Percentiles rank a stretch among this genome's conserved stretches.
These are phyloP conservation scores for Didymella keratinophila DNA, from an alignment of 2,329 filamentous ascomycete genomes.

Conservation along the genomic window DNA sequence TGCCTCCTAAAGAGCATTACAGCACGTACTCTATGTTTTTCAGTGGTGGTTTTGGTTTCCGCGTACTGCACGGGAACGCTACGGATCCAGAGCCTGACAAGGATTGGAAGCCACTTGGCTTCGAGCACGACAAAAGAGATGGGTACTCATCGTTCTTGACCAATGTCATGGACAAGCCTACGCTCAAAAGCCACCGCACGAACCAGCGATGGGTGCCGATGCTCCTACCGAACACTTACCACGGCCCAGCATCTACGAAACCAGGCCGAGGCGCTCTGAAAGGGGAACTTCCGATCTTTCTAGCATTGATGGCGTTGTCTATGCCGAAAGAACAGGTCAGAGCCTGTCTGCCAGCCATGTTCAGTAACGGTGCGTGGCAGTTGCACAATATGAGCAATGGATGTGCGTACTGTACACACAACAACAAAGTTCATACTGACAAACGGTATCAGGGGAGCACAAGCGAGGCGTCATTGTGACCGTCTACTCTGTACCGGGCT, in stretches of 20 bases:
- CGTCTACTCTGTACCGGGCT: no score
- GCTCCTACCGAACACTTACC: slow-evolving; percentile 40
- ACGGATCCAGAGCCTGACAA: slow-evolving; percentile 9
- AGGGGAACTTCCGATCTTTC: slow-evolving; percentile 46
- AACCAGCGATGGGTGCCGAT: slow-evolving; percentile 30
- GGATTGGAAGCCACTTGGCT: slow-evolving; percentile 33
- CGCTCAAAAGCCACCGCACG: slow-evolving; percentile 18
- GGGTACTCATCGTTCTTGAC: slow-evolving; percentile 38
- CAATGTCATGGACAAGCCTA: slow-evolving; percentile 23
- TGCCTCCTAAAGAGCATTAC: no score
- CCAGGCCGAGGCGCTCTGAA: no score
- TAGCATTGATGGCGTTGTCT: slow-evolving; percentile 42
- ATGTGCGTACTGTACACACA: no score
- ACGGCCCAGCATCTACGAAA: no score
- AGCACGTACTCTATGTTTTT: slow-evolving; percentile 36
- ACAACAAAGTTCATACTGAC: no score
- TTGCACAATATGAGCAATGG: slow-evolving; percentile 12
- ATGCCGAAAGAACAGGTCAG: slow-evolving; percentile 19
- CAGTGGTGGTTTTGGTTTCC: slow-evolving; percentile 31
- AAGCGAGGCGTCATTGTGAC: slow-evolving; percentile 40
- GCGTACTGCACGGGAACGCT: slow-evolving; percentile 30
- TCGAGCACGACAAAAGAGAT: slow-evolving; percentile 29
- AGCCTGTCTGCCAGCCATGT: slow-evolving; percentile 26
- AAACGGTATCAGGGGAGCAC: slow-evolving; percentile 32
- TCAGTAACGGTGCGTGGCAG: slow-evolving; percentile 29